Evolutionary conservation across 768 basidiomycete species (phyloP), one percentile per base, ranked within the genome.

Genomic region (Hirschioporus abietinus): DNA sequence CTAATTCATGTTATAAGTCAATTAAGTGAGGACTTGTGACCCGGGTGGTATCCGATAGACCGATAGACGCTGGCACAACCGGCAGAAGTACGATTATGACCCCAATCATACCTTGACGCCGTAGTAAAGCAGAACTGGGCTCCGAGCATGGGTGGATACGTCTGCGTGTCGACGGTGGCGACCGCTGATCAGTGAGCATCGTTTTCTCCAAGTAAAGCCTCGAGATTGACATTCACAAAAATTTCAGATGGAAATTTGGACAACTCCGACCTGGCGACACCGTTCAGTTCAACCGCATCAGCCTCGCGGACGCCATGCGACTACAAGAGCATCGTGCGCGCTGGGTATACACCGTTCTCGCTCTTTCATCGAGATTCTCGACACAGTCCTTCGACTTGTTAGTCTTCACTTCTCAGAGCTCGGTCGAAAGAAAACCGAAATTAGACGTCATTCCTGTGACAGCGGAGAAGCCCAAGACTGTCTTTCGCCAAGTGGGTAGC

Each of bases 171-270:
- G 30, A 30, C 30, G 30, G 8, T 30, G 30, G 30, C 30, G 30
- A 30, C 30, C 2, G 30, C 30, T 30, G 30, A 30, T 3, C 30
- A 30, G 8, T 30, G 30, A 8, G 30, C 30, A 30, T 8, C 8
- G 2, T 30, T 30, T 8, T 30, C 8, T 3, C 8, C 8, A 30
- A 30, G 30, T 30, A 30, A 30, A 30, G 2, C 30, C 8, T 8
- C 8, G 4, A 30, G 30, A 30, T 8, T 30, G 30, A 30, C 30
- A 8, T 30, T 8, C 30, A 30, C 30, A 30, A 30, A 17, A 63
- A n/a, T 23, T 66, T 70, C 52, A 86, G 87, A 76, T 90, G 88
- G 88, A 88, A 89, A 69, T 67, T 89, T 7, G 89, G 89, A 0
- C 89, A 91, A 71, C 70, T 89, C 27, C 78, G 81, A 23, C 84